Conservation (phyloP, 2,329 filamentous ascomycete species). For the Talaromyces albobiverticillius region DNA sequence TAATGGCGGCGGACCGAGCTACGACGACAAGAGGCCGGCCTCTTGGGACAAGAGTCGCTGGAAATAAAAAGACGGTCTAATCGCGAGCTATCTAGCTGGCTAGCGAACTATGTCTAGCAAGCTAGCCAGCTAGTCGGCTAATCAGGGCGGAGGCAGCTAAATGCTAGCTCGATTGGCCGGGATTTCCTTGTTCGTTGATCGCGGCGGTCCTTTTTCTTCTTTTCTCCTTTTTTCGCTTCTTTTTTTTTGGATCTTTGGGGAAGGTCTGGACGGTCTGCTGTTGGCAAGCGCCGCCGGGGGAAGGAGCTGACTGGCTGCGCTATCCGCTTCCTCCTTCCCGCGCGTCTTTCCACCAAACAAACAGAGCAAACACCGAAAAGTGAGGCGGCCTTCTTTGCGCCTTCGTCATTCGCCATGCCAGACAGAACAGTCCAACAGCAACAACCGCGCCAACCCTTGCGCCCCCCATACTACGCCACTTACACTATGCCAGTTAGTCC, state of each 20-base stretch:
- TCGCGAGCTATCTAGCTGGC: background rate
- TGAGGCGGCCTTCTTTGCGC: slow-evolving; percentile 5
- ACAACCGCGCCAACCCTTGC: background rate
- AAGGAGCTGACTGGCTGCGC: slow-evolving; percentile 7
- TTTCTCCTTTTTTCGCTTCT: background rate
- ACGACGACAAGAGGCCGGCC: slow-evolving; percentile 18
- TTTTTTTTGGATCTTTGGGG: too few species aligned
- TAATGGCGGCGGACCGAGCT: slow-evolving; percentile 17
- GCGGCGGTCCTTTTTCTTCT: background rate
- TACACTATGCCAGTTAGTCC: background rate
- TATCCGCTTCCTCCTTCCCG: slow-evolving; percentile 9
- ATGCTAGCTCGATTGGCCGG: background rate
- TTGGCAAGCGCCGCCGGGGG: slow-evolving; percentile 4
- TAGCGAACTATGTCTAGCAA: background rate
- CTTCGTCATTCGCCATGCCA: background rate
- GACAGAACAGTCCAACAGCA: too few species aligned
- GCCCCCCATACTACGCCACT: slow-evolving; percentile 1
- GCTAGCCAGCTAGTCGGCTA: background rate
- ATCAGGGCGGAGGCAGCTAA: background rate
- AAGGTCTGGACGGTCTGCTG: background rate
- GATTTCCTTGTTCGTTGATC: background rate
- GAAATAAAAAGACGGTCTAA: slow-evolving; percentile 9
- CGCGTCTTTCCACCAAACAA: slow-evolving; percentile 4
- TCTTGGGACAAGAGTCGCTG: slow-evolving; percentile 17
- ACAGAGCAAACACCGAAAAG: slow-evolving; percentile 2